Conservation (phyloP, 352 stramenopile genomes). For the Albugo laibachii region DNA sequence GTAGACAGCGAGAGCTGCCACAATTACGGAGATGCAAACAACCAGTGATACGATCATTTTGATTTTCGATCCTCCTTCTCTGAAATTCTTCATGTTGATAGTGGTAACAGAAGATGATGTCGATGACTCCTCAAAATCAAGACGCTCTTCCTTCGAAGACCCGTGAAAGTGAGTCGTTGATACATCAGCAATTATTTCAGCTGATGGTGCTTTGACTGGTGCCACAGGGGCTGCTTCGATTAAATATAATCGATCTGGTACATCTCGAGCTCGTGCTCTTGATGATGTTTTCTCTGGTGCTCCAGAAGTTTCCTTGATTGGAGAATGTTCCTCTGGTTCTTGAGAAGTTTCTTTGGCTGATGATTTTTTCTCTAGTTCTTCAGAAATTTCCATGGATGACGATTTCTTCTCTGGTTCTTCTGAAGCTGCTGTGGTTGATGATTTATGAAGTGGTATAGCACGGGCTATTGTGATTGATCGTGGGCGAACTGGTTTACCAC, state of each 20-base stretch:
- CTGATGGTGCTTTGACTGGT: background rate
- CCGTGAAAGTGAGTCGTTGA: background rate
- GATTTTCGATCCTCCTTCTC: constrained; percentile 8
- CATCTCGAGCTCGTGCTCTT: background rate
- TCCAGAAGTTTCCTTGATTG: too few relatives aligned
- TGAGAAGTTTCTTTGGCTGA: too few relatives aligned
- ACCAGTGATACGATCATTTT: constrained; percentile 12
- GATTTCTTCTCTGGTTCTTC: too few relatives aligned
- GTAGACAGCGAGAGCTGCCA: constrained; percentile 18
- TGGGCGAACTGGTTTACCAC: too few relatives aligned
- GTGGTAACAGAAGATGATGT: constrained; percentile 1
- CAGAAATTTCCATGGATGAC: too few relatives aligned
- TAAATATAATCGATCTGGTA: background rate
- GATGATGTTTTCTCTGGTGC: background rate
- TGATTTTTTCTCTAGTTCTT: too few relatives aligned
- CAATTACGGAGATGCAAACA: constrained; percentile 12
- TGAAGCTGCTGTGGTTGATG: too few relatives aligned
- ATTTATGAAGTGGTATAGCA: too few relatives aligned
- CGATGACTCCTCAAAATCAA: background rate
- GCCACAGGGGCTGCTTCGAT: background rate
- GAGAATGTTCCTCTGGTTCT: too few relatives aligned
- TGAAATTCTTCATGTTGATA: constrained; percentile 28
- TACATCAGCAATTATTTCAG: background rate
- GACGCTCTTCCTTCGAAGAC: background rate
- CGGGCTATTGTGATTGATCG: too few relatives aligned